Percentiles rank a stretch among this genome's conserved stretches.
Evolutionary conservation across 148 eudicot genomes (phyloP).

Genomic region (Camellia sinensis): DNA sequence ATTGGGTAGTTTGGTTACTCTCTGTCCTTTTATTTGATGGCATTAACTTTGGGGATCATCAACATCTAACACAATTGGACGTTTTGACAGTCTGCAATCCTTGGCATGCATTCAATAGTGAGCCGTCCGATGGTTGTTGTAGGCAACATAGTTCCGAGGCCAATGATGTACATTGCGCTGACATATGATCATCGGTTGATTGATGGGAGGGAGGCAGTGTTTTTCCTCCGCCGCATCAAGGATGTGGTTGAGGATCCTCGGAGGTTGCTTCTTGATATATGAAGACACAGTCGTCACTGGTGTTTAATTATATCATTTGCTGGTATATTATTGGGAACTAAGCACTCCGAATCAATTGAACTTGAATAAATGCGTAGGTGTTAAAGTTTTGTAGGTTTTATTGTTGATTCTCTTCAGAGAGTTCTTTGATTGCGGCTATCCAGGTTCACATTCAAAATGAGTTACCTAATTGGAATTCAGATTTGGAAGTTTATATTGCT

Average conservation of each 20-base stretch:
- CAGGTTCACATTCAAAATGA: slow-evolving; percentile 1
- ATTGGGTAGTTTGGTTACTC: neutral
- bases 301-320: slow-evolving; percentile 7
- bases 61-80: neutral
- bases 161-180: slow-evolving; percentile 92
- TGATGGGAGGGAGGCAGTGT: slow-evolving; percentile 96
- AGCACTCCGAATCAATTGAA: neutral
- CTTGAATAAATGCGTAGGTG: slow-evolving; percentile 14
- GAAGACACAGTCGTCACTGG: slow-evolving; percentile 16
- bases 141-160: slow-evolving; percentile 66
- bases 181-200: slow-evolving; percentile 93
- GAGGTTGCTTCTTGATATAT: slow-evolving; percentile 80
- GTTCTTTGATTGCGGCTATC: slow-evolving; percentile 14
- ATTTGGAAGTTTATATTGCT: slow-evolving; percentile 13
- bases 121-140: slow-evolving; percentile 58
- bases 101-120: slow-evolving; percentile 57
- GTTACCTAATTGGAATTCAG: neutral
- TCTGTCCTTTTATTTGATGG: neutral
- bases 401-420: slow-evolving; percentile 5
- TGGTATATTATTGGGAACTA: slow-evolving; percentile 9
- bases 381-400: slow-evolving; percentile 2
- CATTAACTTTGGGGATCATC: neutral
- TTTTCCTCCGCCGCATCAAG: slow-evolving; percentile 82
- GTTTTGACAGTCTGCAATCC: slow-evolving; percentile 46
- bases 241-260: slow-evolving; percentile 95